Evolutionary conservation across 2,329 filamentous ascomycete genomes (phyloP), one percentile per base, ranked within the genome.

Genomic region (Ophiostoma himal-ulmi): DNA sequence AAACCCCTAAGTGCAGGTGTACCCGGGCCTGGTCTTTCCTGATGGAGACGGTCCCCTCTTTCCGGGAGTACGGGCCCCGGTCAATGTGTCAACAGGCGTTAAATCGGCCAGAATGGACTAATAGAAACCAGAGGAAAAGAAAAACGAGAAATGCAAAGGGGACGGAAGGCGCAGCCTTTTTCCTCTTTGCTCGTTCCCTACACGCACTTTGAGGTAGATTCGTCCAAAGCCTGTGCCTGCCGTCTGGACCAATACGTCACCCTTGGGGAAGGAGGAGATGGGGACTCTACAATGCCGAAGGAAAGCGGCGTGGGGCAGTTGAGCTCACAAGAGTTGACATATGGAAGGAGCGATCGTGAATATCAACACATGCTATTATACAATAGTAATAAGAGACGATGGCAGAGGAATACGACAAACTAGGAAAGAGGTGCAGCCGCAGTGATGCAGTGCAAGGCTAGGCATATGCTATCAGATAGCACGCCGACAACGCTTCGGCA

Each of bases 1-100:
- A 85, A 82, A 82, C 84, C 83, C 82, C 82, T 85, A 85, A 85
- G 83, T 83, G 83, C 83, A 85, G 82, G 83, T 85, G 78, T 78
- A 81, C 78, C 79, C 81, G 81, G 69, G 41, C 39, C 66, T 48
- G 66, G 26, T 65, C 62, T 65, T 65, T 65, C 44, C 39, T 34
- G 68, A 69, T 69, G 65, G 70, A 66, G 70, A 34, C 48, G 64
- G 30, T 10, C 36, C 52, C 37, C 52, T 26, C 67, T 64, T 64
- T 64, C 60, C 60, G 60, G 34, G 60, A 64, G 13, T 30, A 64
- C 60, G 60, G 60, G 60, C 52, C 60, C 34, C 60, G 60, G 26
- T 64, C 60, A 64, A 64, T 64, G 60, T 64, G 60, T 64, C 60
- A 64, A 67, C n/a, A 30, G 26, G 48, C 37, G 66, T 41, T 57